These are phyloP conservation scores for Pterulicium gracile DNA, from an alignment of 1,284 basidiomycete species.

Conservation along the genomic window DNA sequence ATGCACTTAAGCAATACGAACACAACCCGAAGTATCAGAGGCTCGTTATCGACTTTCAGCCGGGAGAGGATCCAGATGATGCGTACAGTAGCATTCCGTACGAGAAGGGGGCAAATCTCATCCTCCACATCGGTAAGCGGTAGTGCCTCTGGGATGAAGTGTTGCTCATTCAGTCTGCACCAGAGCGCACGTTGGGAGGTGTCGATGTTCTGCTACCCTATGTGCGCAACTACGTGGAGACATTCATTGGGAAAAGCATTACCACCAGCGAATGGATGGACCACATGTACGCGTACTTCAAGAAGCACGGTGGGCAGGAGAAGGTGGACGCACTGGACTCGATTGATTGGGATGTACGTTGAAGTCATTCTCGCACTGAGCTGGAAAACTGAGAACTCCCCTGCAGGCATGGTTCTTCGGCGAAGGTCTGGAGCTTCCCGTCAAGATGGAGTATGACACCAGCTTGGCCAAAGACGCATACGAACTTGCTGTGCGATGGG, in stretches of 20 bases:
- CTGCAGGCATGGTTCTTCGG: constrained; percentile 78
- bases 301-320: constrained; percentile 44
- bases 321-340: constrained; percentile 61
- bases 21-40: constrained; percentile 70
- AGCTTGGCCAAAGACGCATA: constrained; percentile 67
- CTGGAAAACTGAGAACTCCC: constrained; percentile 6
- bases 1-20: constrained; percentile 58
- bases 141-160: background rate
- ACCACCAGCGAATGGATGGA: constrained; percentile 83
- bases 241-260: constrained; percentile 76
- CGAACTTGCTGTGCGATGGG: constrained; percentile 70
- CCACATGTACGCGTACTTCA: constrained; percentile 78
- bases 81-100: constrained; percentile 66
- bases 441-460: constrained; percentile 75
- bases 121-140: constrained; percentile 49
- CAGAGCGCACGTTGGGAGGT: constrained; percentile 79
- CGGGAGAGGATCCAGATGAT: constrained; percentile 82
- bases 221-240: constrained; percentile 70
- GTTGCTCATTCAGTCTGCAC: background rate
- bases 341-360: constrained; percentile 71
- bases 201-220: constrained; percentile 81
- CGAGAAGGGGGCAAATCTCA: constrained; percentile 68
- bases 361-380: constrained; percentile 1
- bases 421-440: constrained; percentile 70
- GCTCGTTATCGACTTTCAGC: constrained; percentile 75